A percentile compares a stretch with the other conserved stretches of the same genome.
phyloP scores from a whole-genome alignment of 2,329 filamentous ascomycete species.

The Beauveria pseudobassiana region DNA sequence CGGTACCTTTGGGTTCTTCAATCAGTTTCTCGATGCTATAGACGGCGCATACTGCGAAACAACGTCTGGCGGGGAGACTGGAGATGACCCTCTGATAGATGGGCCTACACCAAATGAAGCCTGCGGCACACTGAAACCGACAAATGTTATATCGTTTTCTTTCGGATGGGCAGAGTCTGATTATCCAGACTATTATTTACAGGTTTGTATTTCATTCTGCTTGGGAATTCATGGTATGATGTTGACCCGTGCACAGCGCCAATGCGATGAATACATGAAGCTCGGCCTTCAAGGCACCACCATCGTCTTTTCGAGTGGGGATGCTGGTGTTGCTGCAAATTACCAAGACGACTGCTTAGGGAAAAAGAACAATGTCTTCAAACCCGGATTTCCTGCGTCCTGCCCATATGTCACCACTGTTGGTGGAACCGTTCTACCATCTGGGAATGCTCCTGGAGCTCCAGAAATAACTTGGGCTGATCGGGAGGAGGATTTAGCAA shows the following conservation, averaged over 20 bases:
- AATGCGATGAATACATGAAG: conserved; percentile 38
- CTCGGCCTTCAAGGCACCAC: conserved; percentile 36
- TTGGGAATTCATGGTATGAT: background rate
- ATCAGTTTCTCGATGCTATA: background rate
- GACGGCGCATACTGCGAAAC: background rate
- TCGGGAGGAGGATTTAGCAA: conserved; percentile 28
- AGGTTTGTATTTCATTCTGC: background rate
- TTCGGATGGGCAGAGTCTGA: conserved; percentile 31
- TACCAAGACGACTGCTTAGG: conserved; percentile 12
- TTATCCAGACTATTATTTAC: background rate
- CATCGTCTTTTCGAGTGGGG: conserved; percentile 33
- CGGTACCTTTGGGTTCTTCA: background rate
- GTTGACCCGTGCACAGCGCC: conserved; percentile 18
- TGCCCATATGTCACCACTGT: conserved; percentile 41
- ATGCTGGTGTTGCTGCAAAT: conserved; percentile 28
- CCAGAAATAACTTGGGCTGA: conserved; percentile 17
- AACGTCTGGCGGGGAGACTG: background rate
- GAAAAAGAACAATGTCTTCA: conserved; percentile 15
- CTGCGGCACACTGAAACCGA: background rate
- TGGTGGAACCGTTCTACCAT: conserved; percentile 39
- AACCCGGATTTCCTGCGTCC: conserved; percentile 30
- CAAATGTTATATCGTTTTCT: background rate
- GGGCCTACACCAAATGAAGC: background rate
- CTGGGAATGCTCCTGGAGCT: conserved; percentile 15
- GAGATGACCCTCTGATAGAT: background rate